These are phyloP conservation scores for Colletotrichum horii DNA, from an alignment of 2,329 filamentous ascomycete genomes.

Conservation along the genomic window DNA sequence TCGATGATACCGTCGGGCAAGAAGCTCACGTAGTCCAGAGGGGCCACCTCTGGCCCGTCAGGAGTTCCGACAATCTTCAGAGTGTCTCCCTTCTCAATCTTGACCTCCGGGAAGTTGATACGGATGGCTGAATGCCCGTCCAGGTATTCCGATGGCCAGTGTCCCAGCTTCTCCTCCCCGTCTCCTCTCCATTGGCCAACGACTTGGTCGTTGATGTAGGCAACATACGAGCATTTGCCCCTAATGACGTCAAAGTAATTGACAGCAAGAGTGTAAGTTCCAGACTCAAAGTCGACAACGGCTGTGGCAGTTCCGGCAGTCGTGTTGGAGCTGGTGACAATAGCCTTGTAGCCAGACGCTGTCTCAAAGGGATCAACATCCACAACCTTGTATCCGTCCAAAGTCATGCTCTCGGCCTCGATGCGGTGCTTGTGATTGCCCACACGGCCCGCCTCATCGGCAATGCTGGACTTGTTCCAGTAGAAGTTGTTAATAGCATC, in stretches of 20 bases:
- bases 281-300: conserved; percentile 51
- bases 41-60: conserved; percentile 66
- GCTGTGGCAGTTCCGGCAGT: conserved; percentile 50
- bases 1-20: conserved; percentile 55
- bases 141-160: conserved; percentile 61
- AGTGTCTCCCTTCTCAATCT: conserved; percentile 54
- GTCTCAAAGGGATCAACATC: conserved; percentile 59
- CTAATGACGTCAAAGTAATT: conserved; percentile 70
- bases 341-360: conserved; percentile 59
- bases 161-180: conserved; percentile 62
- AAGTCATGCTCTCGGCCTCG: conserved; percentile 69
- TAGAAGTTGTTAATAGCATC: conserved; percentile 72
- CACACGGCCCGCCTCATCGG: conserved; percentile 61
- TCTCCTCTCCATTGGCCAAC: conserved; percentile 66
- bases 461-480: conserved; percentile 62
- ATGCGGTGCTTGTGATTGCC: conserved; percentile 68
- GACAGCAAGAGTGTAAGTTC: conserved; percentile 67
- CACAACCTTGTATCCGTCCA: conserved; percentile 61
- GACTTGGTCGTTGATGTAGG: conserved; percentile 56
- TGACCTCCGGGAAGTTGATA: conserved; percentile 60
- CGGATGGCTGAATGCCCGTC: conserved; percentile 71
- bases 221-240: conserved; percentile 60
- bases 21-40: conserved; percentile 70
- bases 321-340: conserved; percentile 62
- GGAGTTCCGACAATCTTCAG: conserved; percentile 62